Evolutionary conservation across 2,329 filamentous ascomycete genomes (phyloP).

Genomic region (Clarireedia hainanense): DNA sequence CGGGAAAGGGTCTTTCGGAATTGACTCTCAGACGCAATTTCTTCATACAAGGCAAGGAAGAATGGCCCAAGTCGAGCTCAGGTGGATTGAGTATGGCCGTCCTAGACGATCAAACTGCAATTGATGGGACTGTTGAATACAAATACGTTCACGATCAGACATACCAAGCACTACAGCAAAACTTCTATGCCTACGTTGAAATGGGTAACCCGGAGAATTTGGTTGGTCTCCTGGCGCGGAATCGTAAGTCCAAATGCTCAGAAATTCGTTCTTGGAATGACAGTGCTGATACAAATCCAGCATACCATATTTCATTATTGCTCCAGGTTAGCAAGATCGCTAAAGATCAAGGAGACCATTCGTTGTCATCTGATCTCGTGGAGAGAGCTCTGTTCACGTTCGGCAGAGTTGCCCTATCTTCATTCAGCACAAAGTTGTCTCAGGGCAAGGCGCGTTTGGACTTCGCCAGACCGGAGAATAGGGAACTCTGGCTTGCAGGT

Average conservation of each 20-base stretch:
- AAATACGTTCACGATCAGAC: conserved; percentile 64
- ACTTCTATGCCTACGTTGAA: conserved; percentile 75
- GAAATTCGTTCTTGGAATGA: not conserved
- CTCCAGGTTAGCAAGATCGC: conserved; percentile 89
- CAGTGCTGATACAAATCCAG: conserved; percentile 30
- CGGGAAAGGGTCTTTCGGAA: conserved; percentile 49
- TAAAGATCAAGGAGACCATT: conserved; percentile 82
- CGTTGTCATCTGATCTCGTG: conserved; percentile 76
- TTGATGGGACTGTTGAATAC: conserved; percentile 61
- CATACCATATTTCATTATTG: conserved; percentile 90
- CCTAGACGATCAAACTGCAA: conserved; percentile 32
- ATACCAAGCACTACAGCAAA: conserved; percentile 67
- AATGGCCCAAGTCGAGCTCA: conserved; percentile 62
- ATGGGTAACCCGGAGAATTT: conserved; percentile 77
- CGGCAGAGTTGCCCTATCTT: conserved; percentile 77
- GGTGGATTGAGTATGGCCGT: conserved; percentile 80
- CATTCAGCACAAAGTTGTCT: conserved; percentile 68
- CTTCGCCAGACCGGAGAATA: conserved; percentile 76
- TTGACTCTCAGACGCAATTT: conserved; percentile 55
- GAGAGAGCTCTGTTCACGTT: conserved; percentile 91
- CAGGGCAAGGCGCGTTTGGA: conserved; percentile 74
- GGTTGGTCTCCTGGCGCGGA: conserved; percentile 63
- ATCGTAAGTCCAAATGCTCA: conserved; percentile 39
- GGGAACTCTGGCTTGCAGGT: conserved; percentile 84
- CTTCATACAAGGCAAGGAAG: conserved; percentile 63